Evolutionary conservation across 768 basidiomycete species (phyloP).

Genomic region (Obba rivulosa): DNA sequence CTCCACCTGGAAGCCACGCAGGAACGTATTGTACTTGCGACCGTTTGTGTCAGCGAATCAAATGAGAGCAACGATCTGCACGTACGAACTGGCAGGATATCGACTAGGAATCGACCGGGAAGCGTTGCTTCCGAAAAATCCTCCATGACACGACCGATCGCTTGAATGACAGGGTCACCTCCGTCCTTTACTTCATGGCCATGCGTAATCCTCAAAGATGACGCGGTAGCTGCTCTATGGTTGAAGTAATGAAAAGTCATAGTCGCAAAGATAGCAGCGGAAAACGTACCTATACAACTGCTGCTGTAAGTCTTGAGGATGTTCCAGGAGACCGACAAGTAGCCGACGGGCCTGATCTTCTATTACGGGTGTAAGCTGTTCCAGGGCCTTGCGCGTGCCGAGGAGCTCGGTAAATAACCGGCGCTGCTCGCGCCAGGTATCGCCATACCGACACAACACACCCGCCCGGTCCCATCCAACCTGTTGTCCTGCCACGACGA

Average conservation of each 20-base stretch:
- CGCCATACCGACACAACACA: slow-evolving; percentile 35
- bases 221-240: slow-evolving; percentile 20
- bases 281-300: slow-evolving; percentile 36
- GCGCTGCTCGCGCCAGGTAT: slow-evolving; percentile 38
- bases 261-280: background rate
- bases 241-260: background rate
- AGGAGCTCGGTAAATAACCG: slow-evolving; percentile 36
- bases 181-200: slow-evolving; percentile 21
- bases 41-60: background rate
- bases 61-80: background rate
- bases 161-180: slow-evolving; percentile 19
- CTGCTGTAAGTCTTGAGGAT: slow-evolving; percentile 31
- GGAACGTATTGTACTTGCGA: slow-evolving; percentile 30
- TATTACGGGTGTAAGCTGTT: slow-evolving; percentile 29
- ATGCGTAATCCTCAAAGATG: slow-evolving; percentile 24
- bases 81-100: slow-evolving; percentile 28
- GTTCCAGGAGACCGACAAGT: slow-evolving; percentile 33
- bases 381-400: slow-evolving; percentile 33
- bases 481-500: slow-evolving; percentile 18
- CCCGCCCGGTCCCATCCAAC: slow-evolving; percentile 26
- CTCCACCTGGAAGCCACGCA: slow-evolving; percentile 35
- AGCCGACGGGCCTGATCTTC: slow-evolving; percentile 40
- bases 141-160: slow-evolving; percentile 21
- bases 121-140: slow-evolving; percentile 15
- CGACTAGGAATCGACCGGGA: slow-evolving; percentile 32